Percentiles rank a stretch among this genome's conserved stretches.
These are phyloP conservation scores for Geranium brycei DNA, from an alignment of 345 rosid genomes.

Conservation along the genomic window DNA sequence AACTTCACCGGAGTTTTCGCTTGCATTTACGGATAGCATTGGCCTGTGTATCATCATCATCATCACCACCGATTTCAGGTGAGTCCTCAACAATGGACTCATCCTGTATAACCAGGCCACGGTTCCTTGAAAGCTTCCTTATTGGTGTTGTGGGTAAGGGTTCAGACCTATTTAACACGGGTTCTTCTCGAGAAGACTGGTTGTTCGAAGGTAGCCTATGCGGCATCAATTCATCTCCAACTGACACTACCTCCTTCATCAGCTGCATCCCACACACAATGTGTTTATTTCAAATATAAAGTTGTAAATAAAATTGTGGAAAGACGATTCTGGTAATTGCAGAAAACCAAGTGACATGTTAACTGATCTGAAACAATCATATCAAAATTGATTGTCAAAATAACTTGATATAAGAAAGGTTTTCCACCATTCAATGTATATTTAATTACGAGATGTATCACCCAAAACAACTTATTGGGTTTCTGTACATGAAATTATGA, in stretches of 20 bases:
- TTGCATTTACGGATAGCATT: constrained; percentile 32
- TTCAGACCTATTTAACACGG: constrained; percentile 16
- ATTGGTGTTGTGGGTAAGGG: constrained; percentile 55
- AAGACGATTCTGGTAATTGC: neutral
- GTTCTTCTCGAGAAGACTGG: constrained; percentile 19
- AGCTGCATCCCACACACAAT: constrained; percentile 20
- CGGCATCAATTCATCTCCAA: constrained; percentile 76
- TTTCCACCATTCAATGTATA: no score
- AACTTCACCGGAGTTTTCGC: constrained; percentile 33
- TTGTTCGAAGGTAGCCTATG: constrained; percentile 17
- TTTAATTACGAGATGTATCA: no score
- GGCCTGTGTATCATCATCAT: constrained; percentile 6
- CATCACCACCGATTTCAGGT: constrained; percentile 26
- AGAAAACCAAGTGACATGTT: no score
- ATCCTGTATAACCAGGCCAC: constrained; percentile 63
- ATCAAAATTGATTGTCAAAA: no score
- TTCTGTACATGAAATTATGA: no score
- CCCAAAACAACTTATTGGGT: no score
- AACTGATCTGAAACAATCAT: neutral
- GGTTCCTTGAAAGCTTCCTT: constrained; percentile 61
- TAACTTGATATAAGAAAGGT: no score
- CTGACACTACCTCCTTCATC: constrained; percentile 39
- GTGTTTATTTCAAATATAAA: neutral
- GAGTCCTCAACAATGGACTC: constrained; percentile 58
- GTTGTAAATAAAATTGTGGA: neutral